Evolutionary conservation across 441 rosid genomes (phyloP), one percentile per base, ranked within the genome.

Genomic region (Eutrema salsugineum): DNA sequence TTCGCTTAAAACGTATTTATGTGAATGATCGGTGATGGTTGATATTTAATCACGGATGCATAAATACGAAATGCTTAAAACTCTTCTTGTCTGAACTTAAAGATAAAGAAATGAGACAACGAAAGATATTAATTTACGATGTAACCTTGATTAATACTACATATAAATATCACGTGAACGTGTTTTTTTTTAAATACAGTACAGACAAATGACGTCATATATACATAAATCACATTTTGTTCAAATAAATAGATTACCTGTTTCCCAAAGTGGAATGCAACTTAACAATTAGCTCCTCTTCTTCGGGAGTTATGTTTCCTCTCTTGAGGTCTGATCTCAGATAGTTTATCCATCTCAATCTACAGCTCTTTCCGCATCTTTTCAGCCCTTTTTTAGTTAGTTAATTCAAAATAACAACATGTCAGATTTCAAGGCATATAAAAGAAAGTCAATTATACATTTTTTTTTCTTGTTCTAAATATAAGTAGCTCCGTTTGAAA

Each of bases 291-390:
- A 74, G 60, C 0, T 51, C 38, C 2, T 74, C 78, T 60, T 74
- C 78, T 32, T 74, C 63, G 0, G 36, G 61, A 50, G 78, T 49
- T 43, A 75, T 66, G 55, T 68, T 60, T 46, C 69, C 73, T 30
- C 72, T 54, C 57, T 47, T 75, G 55, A 75, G 30, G 72, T 75
- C 72, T 33, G 71, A 47, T 24, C 65, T 72, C 46, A 72, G 49
- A 57, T 72, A 72, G 40, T 72, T 72, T 47, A 72, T 46, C 77
- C 77, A 72, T 46, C 77, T 64, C 42, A 72, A 54, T 54, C 77
- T 43, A 63, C 77, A 72, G 56, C 77, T 72, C 58, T 72, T 72
- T 72, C 77, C 77, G 46, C 77, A 72, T 48, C 77, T 72, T 48
- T 63, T 64, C 40, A 72, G 17, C 39, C 77, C 77, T 73, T 55